Percentiles rank a stretch among this genome's conserved stretches.
Evolutionary conservation across 2,329 filamentous ascomycete species (phyloP).

Genomic region (Claviceps sp.): DNA sequence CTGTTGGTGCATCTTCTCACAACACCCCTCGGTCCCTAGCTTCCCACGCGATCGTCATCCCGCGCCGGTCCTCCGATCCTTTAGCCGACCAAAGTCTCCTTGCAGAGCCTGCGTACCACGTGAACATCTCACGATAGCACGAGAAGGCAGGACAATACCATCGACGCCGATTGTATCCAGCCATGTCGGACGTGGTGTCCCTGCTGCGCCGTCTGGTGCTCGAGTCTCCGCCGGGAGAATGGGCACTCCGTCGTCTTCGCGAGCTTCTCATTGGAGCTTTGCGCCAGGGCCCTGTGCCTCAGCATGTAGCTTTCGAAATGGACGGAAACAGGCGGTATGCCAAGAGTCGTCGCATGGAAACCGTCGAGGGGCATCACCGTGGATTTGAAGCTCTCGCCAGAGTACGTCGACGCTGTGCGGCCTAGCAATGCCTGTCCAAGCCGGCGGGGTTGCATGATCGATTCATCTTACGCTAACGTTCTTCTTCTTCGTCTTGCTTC

Average conservation of each 20-base stretch:
- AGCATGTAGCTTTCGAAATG: slow-evolving; percentile 99
- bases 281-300: slow-evolving; percentile 79
- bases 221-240: slow-evolving; percentile 83
- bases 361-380: slow-evolving; percentile 86
- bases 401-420: slow-evolving; percentile 33
- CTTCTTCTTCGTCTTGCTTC: background rate
- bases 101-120: background rate
- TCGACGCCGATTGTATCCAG: background rate
- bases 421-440: background rate
- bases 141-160: background rate
- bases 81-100: background rate
- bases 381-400: slow-evolving; percentile 90
- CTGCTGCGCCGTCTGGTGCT: slow-evolving; percentile 55
- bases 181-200: slow-evolving; percentile 41
- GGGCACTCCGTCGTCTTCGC: slow-evolving; percentile 63
- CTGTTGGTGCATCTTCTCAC: background rate
- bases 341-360: slow-evolving; percentile 81
- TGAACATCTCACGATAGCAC: background rate
- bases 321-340: slow-evolving; percentile 94
- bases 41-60: background rate
- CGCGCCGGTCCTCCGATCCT: background rate
- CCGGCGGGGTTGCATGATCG: background rate
- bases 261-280: slow-evolving; percentile 80
- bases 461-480: background rate
- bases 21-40: background rate